These are phyloP conservation scores for Phaffia tasmanica DNA, from an alignment of 768 basidiomycete genomes.

Conservation along the genomic window DNA sequence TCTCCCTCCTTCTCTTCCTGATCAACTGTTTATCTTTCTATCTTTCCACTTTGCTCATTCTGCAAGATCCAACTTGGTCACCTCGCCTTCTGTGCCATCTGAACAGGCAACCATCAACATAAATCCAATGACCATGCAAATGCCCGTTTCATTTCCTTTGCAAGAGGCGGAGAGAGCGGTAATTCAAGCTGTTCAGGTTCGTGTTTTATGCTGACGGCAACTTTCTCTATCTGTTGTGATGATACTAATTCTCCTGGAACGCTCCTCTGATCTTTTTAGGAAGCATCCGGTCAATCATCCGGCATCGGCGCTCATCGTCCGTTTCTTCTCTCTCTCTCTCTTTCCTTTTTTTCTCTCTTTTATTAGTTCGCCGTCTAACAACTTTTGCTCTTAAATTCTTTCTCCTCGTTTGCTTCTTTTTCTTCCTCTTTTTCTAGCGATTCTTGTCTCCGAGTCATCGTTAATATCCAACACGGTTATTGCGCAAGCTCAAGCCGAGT, in stretches of 20 bases:
- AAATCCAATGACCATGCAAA: background rate
- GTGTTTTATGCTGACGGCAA: no score
- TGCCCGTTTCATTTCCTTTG: background rate
- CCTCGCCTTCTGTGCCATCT: background rate
- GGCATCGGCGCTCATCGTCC: background rate
- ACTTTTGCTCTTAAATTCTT: background rate
- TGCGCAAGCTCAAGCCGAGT: conserved; percentile 10
- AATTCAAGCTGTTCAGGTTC: conserved; percentile 20
- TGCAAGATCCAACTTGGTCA: background rate
- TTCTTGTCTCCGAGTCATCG: conserved; percentile 17
- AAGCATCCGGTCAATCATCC: no score
- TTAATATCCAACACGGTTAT: conserved; percentile 11
- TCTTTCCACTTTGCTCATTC: background rate
- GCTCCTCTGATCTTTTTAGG: no score
- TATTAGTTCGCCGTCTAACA: background rate
- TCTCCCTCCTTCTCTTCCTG: background rate
- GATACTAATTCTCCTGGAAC: no score
- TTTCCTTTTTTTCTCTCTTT: background rate
- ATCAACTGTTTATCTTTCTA: background rate
- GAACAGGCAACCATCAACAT: background rate
- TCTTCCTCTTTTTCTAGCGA: background rate
- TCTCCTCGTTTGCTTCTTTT: background rate
- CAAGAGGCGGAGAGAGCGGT: conserved; percentile 2
- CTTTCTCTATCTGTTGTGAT: no score
- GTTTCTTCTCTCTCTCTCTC: background rate